Evolutionary conservation across 2,329 filamentous ascomycete species (phyloP).

Genomic region (Falciphora oryzae): DNA sequence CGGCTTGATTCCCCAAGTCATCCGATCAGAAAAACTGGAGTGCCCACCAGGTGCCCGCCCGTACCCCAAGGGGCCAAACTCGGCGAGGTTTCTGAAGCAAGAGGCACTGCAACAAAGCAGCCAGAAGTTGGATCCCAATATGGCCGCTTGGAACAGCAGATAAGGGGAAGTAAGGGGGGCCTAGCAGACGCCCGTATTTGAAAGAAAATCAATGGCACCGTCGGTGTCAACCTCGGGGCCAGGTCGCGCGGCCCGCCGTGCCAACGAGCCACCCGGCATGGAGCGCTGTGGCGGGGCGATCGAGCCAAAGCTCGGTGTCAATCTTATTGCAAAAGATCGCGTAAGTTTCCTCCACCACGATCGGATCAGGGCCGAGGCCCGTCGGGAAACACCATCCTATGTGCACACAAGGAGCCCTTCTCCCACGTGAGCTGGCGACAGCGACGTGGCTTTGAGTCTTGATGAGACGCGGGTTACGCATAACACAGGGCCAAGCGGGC

Average conservation of each 20-base stretch:
- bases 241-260: background rate
- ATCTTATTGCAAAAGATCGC: too few species aligned
- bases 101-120: background rate
- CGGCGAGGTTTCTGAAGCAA: background rate
- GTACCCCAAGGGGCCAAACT: background rate
- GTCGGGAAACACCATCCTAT: background rate
- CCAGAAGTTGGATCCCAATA: background rate
- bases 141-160: background rate
- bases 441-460: background rate
- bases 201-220: background rate
- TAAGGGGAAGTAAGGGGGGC: background rate
- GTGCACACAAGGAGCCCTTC: background rate
- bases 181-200: background rate
- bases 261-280: background rate
- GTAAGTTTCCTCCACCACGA: too few species aligned
- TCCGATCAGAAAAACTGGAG: background rate
- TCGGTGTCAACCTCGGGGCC: background rate
- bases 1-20: background rate
- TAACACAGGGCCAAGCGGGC: background rate
- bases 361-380: too few species aligned
- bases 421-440: slow-evolving; percentile 5
- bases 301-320: too few species aligned
- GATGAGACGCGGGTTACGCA: background rate
- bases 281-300: too few species aligned
- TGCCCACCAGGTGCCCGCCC: background rate